phyloP scores from a whole-genome alignment of 2,329 filamentous ascomycete species.

The Chrysosporium queenslandicum region DNA sequence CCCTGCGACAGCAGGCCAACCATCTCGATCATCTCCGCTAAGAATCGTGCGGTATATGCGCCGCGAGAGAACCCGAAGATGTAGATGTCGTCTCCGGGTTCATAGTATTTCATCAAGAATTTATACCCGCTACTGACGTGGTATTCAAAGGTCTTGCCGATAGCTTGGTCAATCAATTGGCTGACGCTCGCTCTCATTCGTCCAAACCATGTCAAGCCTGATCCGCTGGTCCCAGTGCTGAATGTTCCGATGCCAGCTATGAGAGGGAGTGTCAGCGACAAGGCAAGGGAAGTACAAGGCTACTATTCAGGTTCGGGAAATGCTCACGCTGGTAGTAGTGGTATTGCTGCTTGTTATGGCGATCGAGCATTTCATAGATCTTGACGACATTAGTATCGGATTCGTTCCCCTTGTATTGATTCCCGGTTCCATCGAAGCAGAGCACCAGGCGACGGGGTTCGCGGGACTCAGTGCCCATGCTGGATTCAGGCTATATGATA shows the following conservation, averaged over 20 bases:
- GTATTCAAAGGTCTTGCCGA: constrained; percentile 35
- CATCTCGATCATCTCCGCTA: constrained; percentile 43
- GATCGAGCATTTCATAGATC: constrained; percentile 37
- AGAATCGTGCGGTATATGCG: constrained; percentile 45
- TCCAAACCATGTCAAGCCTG: constrained; percentile 12
- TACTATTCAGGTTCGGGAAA: too few relatives aligned
- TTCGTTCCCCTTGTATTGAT: constrained; percentile 26
- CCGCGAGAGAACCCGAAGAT: constrained; percentile 48
- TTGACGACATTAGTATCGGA: constrained; percentile 48
- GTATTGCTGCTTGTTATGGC: constrained; percentile 17
- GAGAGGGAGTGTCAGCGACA: background rate
- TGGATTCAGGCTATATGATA: background rate
- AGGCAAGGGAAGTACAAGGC: too few relatives aligned
- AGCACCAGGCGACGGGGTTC: constrained; percentile 17
- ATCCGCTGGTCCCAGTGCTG: constrained; percentile 11
- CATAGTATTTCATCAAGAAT: constrained; percentile 48
- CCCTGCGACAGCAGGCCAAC: constrained; percentile 43
- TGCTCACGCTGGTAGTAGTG: constrained; percentile 20
- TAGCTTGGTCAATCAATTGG: constrained; percentile 15
- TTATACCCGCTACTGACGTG: constrained; percentile 46
- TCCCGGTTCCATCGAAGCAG: constrained; percentile 25
- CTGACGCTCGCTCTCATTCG: constrained; percentile 15
- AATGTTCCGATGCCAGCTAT: constrained; percentile 19
- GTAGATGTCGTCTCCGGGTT: constrained; percentile 43
- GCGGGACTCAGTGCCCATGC: background rate